A percentile compares a stretch with the other conserved stretches of the same genome.
Evolutionary conservation across 345 rosid species (phyloP).

Genomic region (Lepidium aucheri): DNA sequence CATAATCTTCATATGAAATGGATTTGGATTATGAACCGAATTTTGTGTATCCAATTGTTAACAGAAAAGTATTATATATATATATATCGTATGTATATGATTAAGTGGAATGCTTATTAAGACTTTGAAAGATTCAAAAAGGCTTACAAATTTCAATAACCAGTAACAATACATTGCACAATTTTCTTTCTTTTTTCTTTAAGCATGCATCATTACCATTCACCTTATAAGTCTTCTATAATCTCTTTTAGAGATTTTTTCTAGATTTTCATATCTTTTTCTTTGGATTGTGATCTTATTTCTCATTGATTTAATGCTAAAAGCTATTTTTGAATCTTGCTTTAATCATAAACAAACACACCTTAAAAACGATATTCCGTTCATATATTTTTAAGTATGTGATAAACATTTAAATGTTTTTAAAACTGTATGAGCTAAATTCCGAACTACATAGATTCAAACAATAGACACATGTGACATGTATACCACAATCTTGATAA

Average conservation of each 20-base stretch:
- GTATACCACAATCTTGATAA: background rate
- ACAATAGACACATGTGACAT: background rate
- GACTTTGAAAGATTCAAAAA: constrained; percentile 4
- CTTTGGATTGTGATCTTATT: constrained; percentile 17
- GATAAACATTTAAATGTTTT: background rate
- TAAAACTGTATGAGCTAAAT: background rate
- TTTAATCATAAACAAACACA: constrained; percentile 6
- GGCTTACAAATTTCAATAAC: background rate
- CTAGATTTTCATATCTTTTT: constrained; percentile 22
- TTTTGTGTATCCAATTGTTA: too few species aligned
- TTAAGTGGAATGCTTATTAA: constrained; percentile 1
- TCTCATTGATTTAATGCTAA: constrained; percentile 11
- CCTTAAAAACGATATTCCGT: too few species aligned
- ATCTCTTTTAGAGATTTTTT: constrained; percentile 16
- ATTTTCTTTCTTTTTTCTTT: background rate
- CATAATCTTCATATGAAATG: too few species aligned
- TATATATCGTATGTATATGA: background rate
- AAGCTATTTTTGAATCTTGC: constrained; percentile 18
- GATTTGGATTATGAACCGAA: too few species aligned
- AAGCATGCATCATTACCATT: constrained; percentile 25
- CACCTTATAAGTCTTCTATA: constrained; percentile 16
- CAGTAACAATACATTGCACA: constrained; percentile 18
- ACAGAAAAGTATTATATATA: background rate
- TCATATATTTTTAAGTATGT: too few species aligned
- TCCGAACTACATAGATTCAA: background rate